Evolutionary conservation across 768 basidiomycete genomes (phyloP), one percentile per base, ranked within the genome.

Genomic region (Tulasnella sp.): DNA sequence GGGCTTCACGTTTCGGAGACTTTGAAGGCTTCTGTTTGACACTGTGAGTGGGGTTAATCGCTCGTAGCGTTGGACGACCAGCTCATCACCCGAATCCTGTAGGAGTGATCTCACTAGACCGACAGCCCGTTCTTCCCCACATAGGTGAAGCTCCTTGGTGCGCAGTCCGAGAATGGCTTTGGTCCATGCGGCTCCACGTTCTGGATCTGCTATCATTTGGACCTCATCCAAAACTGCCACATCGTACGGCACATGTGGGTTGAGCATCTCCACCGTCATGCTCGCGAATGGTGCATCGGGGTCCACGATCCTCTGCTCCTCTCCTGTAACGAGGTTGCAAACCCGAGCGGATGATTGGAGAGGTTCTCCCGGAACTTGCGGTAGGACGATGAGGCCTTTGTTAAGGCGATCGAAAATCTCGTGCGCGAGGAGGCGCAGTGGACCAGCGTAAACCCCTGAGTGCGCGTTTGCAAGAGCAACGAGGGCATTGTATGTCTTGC

Each of bases 201-300:
- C 85, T 0, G 85, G 83, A 82, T 98, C 94, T 0, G 88, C 88
- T 22, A 99, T 89, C 92, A 99, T 92, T 84, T 99, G 97, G 69
- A 99, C 98, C 84, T 99, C 97, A 82, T 98, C 97, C 67, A 99
- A 86, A 67, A 99, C 96, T 0, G 90, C 96, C 31, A 99, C 94
- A 72, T 97, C 94, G 74, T 84, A 85, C 3, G 77, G 77, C 22
- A 69, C 78, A 1, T 79, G 78, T 12, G 85, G 79, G 6, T 86
- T 84, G 40, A 92, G 82, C 96, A 99, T 99, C 86, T 99, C 97
- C 79, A 98, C 91, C 2, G 97, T 99, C 82, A 93, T 95, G 81
- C 91, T 91, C n/a, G 86, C 76, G 45, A 97, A 82, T 0, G 85
- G 83, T 0, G 89, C 89, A 8, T 85, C 79, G 0, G 85, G 85